A percentile compares a stretch with the other conserved stretches of the same genome.
phyloP scores from a whole-genome alignment of 257 asterid genomes.

The Phtheirospermum japonicum region DNA sequence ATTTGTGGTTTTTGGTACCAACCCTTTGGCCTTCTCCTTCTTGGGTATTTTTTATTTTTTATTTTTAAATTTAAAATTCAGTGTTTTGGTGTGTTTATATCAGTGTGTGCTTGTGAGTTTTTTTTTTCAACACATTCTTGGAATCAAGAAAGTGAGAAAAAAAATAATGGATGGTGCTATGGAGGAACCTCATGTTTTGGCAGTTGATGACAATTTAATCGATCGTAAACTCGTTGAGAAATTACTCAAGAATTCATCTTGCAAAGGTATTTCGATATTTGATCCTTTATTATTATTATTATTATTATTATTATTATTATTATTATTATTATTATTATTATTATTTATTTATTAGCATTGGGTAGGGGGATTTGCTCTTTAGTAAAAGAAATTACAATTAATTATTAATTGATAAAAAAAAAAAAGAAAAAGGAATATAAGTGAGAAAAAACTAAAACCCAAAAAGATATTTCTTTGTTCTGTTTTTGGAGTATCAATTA shows the following conservation, averaged over 20 bases:
- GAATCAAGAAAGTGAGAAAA: background rate
- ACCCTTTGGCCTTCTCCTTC: too few relatives aligned
- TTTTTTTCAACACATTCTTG: background rate
- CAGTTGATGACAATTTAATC: constrained; percentile 59
- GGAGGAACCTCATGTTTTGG: constrained; percentile 58
- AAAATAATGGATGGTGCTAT: constrained; percentile 25
- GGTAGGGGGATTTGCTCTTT: too few relatives aligned
- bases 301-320: too few relatives aligned
- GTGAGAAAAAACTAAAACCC: too few relatives aligned
- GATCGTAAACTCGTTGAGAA: constrained; percentile 60
- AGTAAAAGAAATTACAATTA: too few relatives aligned
- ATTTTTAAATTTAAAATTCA: background rate
- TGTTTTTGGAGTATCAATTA: too few relatives aligned
- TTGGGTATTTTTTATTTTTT: background rate
- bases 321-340: too few relatives aligned
- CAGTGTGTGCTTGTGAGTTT: constrained; percentile 15
- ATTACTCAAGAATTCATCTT: constrained; percentile 59
- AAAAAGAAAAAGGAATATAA: too few relatives aligned
- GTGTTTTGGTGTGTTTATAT: background rate
- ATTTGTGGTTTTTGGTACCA: background rate
- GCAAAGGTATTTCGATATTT: constrained; percentile 42
- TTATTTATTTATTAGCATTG: too few relatives aligned
- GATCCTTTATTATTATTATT: too few relatives aligned
- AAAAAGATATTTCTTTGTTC: too few relatives aligned
- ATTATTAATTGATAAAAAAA: too few relatives aligned